Base-by-base conservation (phyloP, 306 rosid genomes). In the Prunus mume region DNA sequence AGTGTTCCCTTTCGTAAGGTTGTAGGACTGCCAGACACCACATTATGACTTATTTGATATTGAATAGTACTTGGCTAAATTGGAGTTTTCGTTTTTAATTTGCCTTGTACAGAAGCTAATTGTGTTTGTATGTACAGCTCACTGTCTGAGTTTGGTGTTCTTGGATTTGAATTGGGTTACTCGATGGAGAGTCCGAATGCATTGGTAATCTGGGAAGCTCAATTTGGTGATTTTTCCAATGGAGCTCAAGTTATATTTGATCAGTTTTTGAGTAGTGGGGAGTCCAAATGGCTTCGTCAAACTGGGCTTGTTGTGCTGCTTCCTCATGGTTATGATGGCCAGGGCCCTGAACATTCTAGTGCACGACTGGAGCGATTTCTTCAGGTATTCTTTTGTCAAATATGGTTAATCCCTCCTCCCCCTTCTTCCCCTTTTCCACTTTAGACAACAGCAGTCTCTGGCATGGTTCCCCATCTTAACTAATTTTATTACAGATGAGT, bases 311-410 rank as follows among this genome's bases (percentile, higher is more conserved):
- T 89, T 73, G 78, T 95, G 65, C 80, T 95, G 78, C 99, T 95
- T 82, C 99, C 99, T 65, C 97, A 95, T 86, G 97, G 99, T 71
- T 95, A 90, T 38, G 97, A 95, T 79, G 97, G 99, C 69, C 97
- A 95, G 80, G 99, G 99, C 76, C 99, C 99, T 78, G 99, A 92
- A 84, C 99, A 95, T 87, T 92, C 97, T 62, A 92, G 97, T 88
- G 97, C 90, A 60, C 84, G 91, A 75, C 43, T 92, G 86, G 99
- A 95, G 82, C 92, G 99, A 74, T 95, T 86, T 82, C 99, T 95
- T 79, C 99, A 89, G 97, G 98, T 90, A 74, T 20, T 77, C 45
- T 17, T 25, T 66, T 3, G 46, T 18, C 67, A 27, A 28, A 62
- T 28, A 28, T 62, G 67, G 22, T 54, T 54, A 19, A 19, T 56